Base-by-base conservation (phyloP, 345 rosid species). In the Firmiana major region DNA sequence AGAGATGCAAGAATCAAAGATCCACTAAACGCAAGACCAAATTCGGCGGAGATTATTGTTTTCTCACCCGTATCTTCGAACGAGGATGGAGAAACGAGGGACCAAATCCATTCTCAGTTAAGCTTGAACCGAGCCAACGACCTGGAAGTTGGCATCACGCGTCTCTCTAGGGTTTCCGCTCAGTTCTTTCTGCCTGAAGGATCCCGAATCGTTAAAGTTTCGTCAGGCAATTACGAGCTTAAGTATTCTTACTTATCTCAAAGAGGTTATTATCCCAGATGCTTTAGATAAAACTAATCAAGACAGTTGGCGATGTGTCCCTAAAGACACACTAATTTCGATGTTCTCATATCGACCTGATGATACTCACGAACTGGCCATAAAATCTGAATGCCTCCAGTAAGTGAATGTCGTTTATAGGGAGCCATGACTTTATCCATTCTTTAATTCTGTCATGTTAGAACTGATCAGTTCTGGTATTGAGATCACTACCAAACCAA, bases 231-330 rank as follows among this genome's bases (percentile, higher is more conserved):
- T 83, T 96, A 88, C 73, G 93, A 92, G 67, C 77, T 96, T 71
- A 86, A 84, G 75, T 96, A 87, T 77, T 96, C 99, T 3, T 96
- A 74, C 78, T 69, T 96, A 1, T 96, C 99, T 3, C 99, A 96
- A 63, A 81, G 99, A 84, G 99, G 99, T 0, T 96, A 92, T 54
- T 96, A 96, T 77, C 99, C n/a, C 99, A 4, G 99, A 93, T 78
- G 99, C 97, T 67, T 77, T 93, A 0, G 98, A 96, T 82, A 96
- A 96, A 81, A 97, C 97, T 46, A 96, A 96, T 86, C 99, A 96
- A 76, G 99, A 96, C 68, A 96, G 99, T 82, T 96, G n/a, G n/a
- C n/a, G n/a, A n/a, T n/a, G n/a, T n/a, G n/a, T n/a, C n/a, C n/a
- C n/a, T n/a, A n/a, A n/a, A n/a, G n/a, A n/a, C n/a, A n/a, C n/a